phyloP scores from a whole-genome alignment of 495 filamentous ascomycete genomes.

The Xylona heveae region DNA sequence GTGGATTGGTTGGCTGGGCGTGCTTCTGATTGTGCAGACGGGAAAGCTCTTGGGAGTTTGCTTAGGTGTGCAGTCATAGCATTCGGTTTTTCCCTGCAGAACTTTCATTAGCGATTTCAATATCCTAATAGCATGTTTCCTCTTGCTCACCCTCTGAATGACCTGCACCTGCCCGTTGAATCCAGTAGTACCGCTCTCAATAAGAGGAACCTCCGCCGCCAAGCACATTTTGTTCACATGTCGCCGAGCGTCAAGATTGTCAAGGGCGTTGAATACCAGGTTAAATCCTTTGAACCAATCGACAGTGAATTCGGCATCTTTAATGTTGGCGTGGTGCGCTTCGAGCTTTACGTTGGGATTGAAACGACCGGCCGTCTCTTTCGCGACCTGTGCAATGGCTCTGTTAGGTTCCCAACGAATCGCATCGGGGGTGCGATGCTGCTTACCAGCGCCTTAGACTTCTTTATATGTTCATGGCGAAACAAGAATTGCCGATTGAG shows the following conservation, averaged over 20 bases:
- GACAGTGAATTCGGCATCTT: slow-evolving; percentile 75
- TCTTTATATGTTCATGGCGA: slow-evolving; percentile 92
- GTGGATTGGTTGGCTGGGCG: slow-evolving; percentile 85
- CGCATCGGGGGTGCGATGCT: neutral
- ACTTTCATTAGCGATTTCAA: neutral
- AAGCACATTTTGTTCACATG: slow-evolving; percentile 98
- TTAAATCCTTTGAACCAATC: slow-evolving; percentile 72
- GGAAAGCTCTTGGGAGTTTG: slow-evolving; percentile 78
- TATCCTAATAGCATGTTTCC: neutral
- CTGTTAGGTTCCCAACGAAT: slow-evolving; percentile 8
- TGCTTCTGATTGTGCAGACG: slow-evolving; percentile 92
- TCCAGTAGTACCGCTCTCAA: slow-evolving; percentile 93
- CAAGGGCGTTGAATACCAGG: slow-evolving; percentile 89
- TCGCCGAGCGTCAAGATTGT: slow-evolving; percentile 83
- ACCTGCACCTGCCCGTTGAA: slow-evolving; percentile 97
- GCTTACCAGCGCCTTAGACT: slow-evolving; percentile 80
- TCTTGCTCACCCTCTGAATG: slow-evolving; percentile 51
- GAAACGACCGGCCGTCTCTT: slow-evolving; percentile 77
- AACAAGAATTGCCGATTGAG: slow-evolving; percentile 98
- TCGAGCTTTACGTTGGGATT: slow-evolving; percentile 76
- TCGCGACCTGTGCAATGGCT: slow-evolving; percentile 47
- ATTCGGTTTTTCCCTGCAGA: slow-evolving; percentile 61
- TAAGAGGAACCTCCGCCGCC: slow-evolving; percentile 69
- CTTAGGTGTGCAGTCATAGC: slow-evolving; percentile 87
- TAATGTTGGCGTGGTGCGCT: slow-evolving; percentile 89